Percentiles rank a stretch among this genome's conserved stretches.
Evolutionary conservation across 257 asterid genomes (phyloP).

Genomic region (Linderniella brevidens): DNA sequence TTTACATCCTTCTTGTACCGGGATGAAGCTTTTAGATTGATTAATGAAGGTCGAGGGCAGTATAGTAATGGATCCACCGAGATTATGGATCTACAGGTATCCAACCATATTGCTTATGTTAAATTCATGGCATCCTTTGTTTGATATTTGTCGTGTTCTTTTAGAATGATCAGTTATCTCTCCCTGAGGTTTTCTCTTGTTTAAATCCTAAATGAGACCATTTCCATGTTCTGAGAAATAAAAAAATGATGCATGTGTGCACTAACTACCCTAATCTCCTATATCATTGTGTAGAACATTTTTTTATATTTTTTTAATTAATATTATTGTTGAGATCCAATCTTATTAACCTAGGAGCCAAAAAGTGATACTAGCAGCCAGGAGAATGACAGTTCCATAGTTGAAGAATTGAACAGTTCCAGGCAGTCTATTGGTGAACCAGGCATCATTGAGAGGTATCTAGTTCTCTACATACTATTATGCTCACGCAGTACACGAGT

Average conservation of each 20-base stretch:
- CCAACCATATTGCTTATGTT: slow-evolving; percentile 1
- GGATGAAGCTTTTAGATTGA: slow-evolving; percentile 94
- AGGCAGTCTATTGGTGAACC: slow-evolving; percentile 27
- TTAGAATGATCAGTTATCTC: no score
- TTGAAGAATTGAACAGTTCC: slow-evolving; percentile 32
- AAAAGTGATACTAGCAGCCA: slow-evolving; percentile 23
- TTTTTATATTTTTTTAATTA: background rate
- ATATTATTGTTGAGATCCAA: background rate
- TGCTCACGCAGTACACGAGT: slow-evolving; percentile 6
- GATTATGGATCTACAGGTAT: slow-evolving; percentile 49
- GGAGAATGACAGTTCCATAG: slow-evolving; percentile 31
- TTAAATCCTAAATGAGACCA: no score
- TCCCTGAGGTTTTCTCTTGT: no score
- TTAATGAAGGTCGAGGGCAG: slow-evolving; percentile 74
- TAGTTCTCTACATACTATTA: background rate
- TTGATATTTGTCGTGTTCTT: no score
- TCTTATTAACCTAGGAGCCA: slow-evolving; percentile 27
- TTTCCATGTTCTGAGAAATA: no score
- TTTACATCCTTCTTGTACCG: slow-evolving; percentile 93
- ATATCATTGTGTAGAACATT: background rate
- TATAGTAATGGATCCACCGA: slow-evolving; percentile 30
- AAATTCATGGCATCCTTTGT: background rate
- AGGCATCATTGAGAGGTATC: slow-evolving; percentile 41
- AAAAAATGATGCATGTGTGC: background rate
- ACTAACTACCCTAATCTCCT: background rate